Conservation (phyloP, 179 eudicot species). For the Spergularia azorica region DNA sequence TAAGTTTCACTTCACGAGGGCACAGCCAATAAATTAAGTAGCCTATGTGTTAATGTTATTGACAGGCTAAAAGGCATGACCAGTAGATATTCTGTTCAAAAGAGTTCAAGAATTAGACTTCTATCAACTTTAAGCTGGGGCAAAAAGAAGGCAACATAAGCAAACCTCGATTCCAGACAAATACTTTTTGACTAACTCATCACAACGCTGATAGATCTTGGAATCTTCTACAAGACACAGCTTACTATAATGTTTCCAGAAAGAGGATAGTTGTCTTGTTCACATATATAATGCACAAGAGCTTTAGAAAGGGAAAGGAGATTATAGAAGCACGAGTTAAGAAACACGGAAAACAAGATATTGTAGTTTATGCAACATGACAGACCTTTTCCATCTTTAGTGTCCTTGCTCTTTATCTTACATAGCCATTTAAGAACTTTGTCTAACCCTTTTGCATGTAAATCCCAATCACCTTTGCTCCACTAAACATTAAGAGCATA, state of each 20-base stretch:
- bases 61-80: not conserved
- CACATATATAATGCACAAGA: constrained; percentile 19
- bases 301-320: not conserved
- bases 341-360: too few species aligned
- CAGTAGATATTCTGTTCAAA: not conserved
- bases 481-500: constrained; percentile 44
- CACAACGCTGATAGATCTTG: constrained; percentile 38
- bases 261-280: constrained; percentile 73
- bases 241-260: constrained; percentile 81
- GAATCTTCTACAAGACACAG: constrained; percentile 59
- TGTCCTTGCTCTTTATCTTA: constrained; percentile 33
- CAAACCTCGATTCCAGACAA: constrained; percentile 70
- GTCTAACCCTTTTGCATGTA: constrained; percentile 71
- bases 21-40: not conserved
- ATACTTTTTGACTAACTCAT: constrained; percentile 59
- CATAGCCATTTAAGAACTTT: constrained; percentile 70
- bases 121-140: not conserved
- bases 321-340: not conserved
- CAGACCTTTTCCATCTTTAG: constrained; percentile 56
- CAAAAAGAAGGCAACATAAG: constrained; percentile 1
- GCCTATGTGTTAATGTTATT: not conserved
- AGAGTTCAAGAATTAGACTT: not conserved
- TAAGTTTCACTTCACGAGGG: too few species aligned
- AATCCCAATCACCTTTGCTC: constrained; percentile 68
- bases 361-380: not conserved